Conservation (phyloP, 495 filamentous ascomycete genomes). For the Xylaria flabelliformis region DNA sequence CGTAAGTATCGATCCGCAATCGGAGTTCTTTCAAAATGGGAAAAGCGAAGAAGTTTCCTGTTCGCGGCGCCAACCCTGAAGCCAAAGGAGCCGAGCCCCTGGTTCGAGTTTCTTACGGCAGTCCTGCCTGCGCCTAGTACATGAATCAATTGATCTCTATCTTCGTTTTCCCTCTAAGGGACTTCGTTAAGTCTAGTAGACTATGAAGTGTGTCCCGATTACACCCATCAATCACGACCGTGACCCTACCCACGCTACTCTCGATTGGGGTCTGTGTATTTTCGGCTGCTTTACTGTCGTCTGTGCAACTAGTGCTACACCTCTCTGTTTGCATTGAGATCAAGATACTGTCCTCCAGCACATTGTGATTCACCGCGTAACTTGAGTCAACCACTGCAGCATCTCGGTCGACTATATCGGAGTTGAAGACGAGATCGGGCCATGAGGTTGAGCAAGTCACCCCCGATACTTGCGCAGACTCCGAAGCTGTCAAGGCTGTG, state of each 20-base stretch:
- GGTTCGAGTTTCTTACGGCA: not conserved
- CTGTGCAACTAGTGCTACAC: not conserved
- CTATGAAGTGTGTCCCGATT: constrained; percentile 26
- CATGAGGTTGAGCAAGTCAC: not conserved
- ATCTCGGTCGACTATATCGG: not conserved
- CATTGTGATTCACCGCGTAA: not conserved
- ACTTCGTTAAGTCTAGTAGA: constrained; percentile 19
- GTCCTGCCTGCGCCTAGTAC: not conserved
- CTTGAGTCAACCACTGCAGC: not conserved
- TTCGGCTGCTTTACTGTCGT: not conserved
- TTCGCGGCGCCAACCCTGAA: not conserved
- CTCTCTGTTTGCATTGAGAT: not conserved
- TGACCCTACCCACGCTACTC: constrained; percentile 19
- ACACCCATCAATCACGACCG: constrained; percentile 25
- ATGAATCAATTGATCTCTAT: constrained; percentile 22
- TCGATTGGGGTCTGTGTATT: constrained; percentile 1
- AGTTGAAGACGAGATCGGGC: not conserved
- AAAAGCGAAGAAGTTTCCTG: not conserved
- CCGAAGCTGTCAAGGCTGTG: not conserved
- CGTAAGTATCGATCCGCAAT: not conserved
- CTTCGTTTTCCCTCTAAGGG: constrained; percentile 20
- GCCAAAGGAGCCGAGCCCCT: not conserved
- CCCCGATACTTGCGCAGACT: not conserved
- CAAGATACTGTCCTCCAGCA: not conserved
- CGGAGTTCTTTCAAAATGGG: not conserved